Evolutionary conservation across 345 rosid species (phyloP).

Genomic region (Heritiera fomes): DNA sequence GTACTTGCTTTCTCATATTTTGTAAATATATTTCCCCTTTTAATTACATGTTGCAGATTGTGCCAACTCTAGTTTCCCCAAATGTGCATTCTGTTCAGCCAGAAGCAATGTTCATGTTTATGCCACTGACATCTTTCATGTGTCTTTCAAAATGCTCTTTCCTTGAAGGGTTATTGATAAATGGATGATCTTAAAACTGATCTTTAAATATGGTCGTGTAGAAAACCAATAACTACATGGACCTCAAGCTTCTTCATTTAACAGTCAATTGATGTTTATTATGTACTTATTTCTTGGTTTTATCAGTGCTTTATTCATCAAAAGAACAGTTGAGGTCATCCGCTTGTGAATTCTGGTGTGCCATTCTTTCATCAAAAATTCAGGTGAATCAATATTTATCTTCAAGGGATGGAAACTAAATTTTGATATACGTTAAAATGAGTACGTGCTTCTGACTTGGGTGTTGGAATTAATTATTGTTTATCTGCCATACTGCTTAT

Average conservation of each 20-base stretch:
- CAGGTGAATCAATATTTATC: slow-evolving; percentile 43
- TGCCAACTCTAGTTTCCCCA: not conserved
- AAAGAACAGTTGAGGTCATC: slow-evolving; percentile 64
- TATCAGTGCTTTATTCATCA: slow-evolving; percentile 74
- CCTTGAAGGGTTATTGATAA: slow-evolving; percentile 64
- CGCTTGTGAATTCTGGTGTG: slow-evolving; percentile 82
- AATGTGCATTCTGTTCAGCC: not conserved
- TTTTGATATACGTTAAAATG: not conserved
- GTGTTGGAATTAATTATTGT: not conserved
- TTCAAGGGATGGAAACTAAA: slow-evolving; percentile 1
- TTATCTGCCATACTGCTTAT: slow-evolving; percentile 4
- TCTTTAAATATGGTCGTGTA: slow-evolving; percentile 39
- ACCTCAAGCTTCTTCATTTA: slow-evolving; percentile 29
- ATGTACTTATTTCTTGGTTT: slow-evolving; percentile 24
- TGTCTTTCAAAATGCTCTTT: slow-evolving; percentile 50
- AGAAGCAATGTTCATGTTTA: not conserved
- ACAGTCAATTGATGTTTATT: slow-evolving; percentile 16
- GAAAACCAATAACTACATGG: slow-evolving; percentile 72
- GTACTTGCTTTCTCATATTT: not conserved
- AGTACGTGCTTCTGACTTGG: not conserved
- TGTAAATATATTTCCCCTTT: not conserved
- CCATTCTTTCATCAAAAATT: slow-evolving; percentile 41
- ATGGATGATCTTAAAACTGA: slow-evolving; percentile 70
- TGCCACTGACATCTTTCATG: slow-evolving; percentile 12
- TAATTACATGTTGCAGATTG: not conserved